A percentile compares a stretch with the other conserved stretches of the same genome.
phyloP scores from a whole-genome alignment of 2,329 filamentous ascomycete genomes.

The Emmonsiellopsis sp. region DNA sequence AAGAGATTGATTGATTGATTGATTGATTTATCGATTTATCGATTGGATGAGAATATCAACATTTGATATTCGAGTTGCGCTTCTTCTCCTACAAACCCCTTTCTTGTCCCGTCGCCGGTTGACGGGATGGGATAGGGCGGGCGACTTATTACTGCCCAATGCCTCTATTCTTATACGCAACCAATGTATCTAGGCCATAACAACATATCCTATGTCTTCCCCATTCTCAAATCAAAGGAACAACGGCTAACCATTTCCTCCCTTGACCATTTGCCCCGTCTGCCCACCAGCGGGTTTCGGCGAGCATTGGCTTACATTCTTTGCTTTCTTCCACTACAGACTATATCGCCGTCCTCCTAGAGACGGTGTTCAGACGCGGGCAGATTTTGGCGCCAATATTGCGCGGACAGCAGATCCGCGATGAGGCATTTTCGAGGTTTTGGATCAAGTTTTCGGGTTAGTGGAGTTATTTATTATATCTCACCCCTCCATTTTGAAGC shows the following conservation, averaged over 20 bases:
- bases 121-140: no score
- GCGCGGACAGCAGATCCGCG: constrained; percentile 23
- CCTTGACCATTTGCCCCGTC: not conserved
- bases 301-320: not conserved
- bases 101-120: no score
- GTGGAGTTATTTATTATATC: constrained; percentile 3
- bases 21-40: not conserved
- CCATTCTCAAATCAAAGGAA: no score
- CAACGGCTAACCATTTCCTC: not conserved
- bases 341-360: constrained; percentile 23
- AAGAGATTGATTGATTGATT: not conserved
- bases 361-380: constrained; percentile 25
- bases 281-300: not conserved
- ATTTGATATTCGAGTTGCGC: no score
- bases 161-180: no score
- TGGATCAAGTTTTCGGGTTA: constrained; percentile 32
- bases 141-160: no score
- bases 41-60: no score
- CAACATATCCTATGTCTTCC: no score
- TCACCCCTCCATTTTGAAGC: not conserved
- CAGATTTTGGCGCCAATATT: constrained; percentile 27
- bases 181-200: no score
- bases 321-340: constrained; percentile 15
- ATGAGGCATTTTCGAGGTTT: constrained; percentile 33
- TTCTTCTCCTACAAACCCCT: no score